phyloP scores from a whole-genome alignment of 495 filamentous ascomycete genomes.

The Neurospora terricola region DNA sequence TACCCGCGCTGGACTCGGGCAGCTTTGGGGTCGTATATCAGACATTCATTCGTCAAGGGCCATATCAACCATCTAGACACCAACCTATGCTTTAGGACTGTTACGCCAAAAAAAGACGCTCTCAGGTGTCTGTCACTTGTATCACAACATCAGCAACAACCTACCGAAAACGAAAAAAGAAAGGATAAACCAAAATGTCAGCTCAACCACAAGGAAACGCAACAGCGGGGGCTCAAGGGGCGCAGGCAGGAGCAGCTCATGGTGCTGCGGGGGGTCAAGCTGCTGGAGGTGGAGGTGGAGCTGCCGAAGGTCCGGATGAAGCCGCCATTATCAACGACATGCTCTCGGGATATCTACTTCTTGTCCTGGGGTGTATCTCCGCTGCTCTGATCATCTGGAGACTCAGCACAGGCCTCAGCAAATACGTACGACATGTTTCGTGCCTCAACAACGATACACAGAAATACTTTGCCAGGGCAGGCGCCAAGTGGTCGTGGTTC shows the following conservation, averaged over 20 bases:
- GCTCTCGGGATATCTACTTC: conserved; percentile 37
- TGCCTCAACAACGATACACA: conserved; percentile 58
- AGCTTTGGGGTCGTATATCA: background rate
- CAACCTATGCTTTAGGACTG: background rate
- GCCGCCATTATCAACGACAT: conserved; percentile 31
- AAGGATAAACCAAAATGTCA: background rate
- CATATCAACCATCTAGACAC: background rate
- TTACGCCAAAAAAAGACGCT: background rate
- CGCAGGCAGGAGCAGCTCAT: conserved; percentile 1
- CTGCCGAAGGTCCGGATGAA: conserved; percentile 10
- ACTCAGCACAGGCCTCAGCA: conserved; percentile 43
- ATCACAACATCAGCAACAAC: background rate
- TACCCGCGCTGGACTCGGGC: background rate
- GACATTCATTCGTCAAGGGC: background rate
- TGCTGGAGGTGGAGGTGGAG: conserved; percentile 1
- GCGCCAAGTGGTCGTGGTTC: conserved; percentile 49
- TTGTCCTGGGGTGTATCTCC: conserved; percentile 35
- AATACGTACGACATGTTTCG: conserved; percentile 64
- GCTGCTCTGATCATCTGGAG: conserved; percentile 37
- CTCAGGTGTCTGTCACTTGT: background rate
- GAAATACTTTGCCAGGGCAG: conserved; percentile 41
- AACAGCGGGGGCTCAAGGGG: background rate
- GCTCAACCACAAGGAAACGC: background rate
- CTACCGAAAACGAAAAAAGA: background rate
- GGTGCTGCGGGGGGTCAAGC: conserved; percentile 1